Base-by-base conservation (phyloP, 441 rosid species). In the Adansonia madagascariensis region DNA sequence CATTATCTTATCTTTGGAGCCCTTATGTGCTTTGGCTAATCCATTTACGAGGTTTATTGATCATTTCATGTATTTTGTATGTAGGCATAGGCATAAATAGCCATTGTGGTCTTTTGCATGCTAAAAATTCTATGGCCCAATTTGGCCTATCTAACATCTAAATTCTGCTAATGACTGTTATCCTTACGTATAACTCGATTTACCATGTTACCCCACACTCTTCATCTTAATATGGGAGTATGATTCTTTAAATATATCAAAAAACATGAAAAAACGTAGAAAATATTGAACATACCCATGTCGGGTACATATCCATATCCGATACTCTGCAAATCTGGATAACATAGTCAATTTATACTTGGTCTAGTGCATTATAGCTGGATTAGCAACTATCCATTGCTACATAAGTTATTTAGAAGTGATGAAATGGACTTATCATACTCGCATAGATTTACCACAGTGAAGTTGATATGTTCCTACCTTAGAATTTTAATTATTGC, bases 131-230 rank as follows among this genome's bases (percentile, higher is more conserved):
- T 10, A 1, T 69, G 20, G 14, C 7, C 8, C 8, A 1, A 44
- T 50, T 50, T 74, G 73, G 20, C 20, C 41, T 49, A 14, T 24
- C 41, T 61, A 69, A 64, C 43, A 14, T 69, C 17, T 24, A 50
- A 24, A 70, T 24, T 70, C 22, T 15, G 61, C 71, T 67, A 22
- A 44, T 53, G 63, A 12, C 17, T 75, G 55, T 1, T 24, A 41
- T 79, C 53, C 24, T 31, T 77, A 27, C 46, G 11, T 61, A 22
- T 67, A 57, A 64, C 67, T 75, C 44, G 62, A 39, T 66, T 50
- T 31, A 31, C 39, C 39, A 31, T 31, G 39, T 31, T 31, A 31
- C 4, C 39, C 4, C 39, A 2, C 4, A 31, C 39, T 31, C 39
- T 31, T 31, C 39, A 2, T 31, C 3, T 31, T 31, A 4, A 31